These are phyloP conservation scores for Leccinum pachyderme DNA, from an alignment of 1,284 basidiomycete genomes.

Conservation along the genomic window DNA sequence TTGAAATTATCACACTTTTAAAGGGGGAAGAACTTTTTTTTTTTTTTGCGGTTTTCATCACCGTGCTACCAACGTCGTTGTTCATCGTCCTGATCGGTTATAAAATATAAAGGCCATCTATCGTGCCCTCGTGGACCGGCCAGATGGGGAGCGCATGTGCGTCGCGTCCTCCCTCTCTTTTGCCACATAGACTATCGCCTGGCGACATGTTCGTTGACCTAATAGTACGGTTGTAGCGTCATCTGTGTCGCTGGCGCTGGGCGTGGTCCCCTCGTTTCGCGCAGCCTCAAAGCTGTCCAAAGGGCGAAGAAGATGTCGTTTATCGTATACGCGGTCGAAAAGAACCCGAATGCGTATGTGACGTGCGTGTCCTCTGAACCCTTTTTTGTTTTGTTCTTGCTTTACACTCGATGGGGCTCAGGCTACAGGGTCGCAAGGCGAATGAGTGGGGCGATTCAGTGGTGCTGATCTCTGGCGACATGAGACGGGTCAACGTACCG, in stretches of 20 bases:
- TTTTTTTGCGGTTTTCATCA: neutral
- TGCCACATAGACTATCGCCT: neutral
- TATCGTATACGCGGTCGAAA: slow-evolving; percentile 86
- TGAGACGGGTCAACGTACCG: slow-evolving; percentile 80
- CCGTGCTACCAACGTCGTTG: slow-evolving; percentile 4
- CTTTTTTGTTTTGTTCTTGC: neutral
- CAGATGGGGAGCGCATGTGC: slow-evolving; percentile 57
- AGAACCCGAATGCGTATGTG: slow-evolving; percentile 92
- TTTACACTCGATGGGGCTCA: slow-evolving; percentile 35
- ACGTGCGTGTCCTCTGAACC: slow-evolving; percentile 57
- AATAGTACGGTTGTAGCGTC: slow-evolving; percentile 46
- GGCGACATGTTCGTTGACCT: slow-evolving; percentile 19
- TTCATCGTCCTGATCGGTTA: slow-evolving; percentile 7
- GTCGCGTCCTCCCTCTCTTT: slow-evolving; percentile 10
- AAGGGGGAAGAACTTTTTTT: too few relatives aligned
- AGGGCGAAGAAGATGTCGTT: slow-evolving; percentile 65
- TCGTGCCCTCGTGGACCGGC: slow-evolving; percentile 75
- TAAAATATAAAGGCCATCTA: slow-evolving; percentile 65
- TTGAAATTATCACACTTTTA: too few relatives aligned
- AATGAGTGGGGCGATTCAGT: slow-evolving; percentile 86
- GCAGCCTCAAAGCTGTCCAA: slow-evolving; percentile 78
- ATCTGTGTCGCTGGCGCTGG: slow-evolving; percentile 95
- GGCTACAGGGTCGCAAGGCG: slow-evolving; percentile 77
- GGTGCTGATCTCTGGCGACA: slow-evolving; percentile 87
- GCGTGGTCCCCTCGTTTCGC: slow-evolving; percentile 89